Evolutionary conservation across 805 yeast genomes (phyloP), one percentile per base, ranked within the genome.

Genomic region (Candida ponderosae): DNA sequence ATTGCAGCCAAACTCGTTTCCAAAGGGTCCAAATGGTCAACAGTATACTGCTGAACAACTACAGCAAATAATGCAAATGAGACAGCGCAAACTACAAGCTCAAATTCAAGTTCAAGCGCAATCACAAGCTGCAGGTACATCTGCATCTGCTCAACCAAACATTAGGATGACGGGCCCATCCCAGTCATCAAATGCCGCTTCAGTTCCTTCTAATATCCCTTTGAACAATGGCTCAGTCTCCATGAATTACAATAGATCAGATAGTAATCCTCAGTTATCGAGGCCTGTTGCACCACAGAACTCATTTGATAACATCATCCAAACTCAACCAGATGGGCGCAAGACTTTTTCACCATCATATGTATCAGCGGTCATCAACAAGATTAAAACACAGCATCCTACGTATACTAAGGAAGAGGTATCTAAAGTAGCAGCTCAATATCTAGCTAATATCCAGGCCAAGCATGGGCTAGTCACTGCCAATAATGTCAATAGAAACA

Each of bases 311-410:
- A 20, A 15, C 16, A 31, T 35, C 13, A 11, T 16, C 13, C 38
- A 36, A 33, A 3, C 29, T 24, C 6, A 38, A 40, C 18, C 27
- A 14, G 34, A 41, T 38, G 46, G 40, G 4, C 47, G 46, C 21
- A 48, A 47, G 8, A 34, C 44, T 31, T 72, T 76, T 54, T 71
- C 77, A 0, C 75, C 79, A 13, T 73, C 78, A 1, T 85, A 79
- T 46, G 81, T 79, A 4, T 70, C 82, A 9, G 79, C 82, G 1
- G 70, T 79, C 31, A 73, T 79, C 40, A 74, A 67, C 45, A 76
- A 79, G 32, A 79, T 79, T 37, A 83, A 79, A 51, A 59, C 70
- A n/a, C 77, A 77, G 47, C 73, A 79, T 51, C 87, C 87, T 2
- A 70, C 66, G 24, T 59, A 77, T 51, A 64, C 76, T 10, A 76